Base-by-base conservation (phyloP, 2,329 filamentous ascomycete species). In the Xylariaceae sp. region DNA sequence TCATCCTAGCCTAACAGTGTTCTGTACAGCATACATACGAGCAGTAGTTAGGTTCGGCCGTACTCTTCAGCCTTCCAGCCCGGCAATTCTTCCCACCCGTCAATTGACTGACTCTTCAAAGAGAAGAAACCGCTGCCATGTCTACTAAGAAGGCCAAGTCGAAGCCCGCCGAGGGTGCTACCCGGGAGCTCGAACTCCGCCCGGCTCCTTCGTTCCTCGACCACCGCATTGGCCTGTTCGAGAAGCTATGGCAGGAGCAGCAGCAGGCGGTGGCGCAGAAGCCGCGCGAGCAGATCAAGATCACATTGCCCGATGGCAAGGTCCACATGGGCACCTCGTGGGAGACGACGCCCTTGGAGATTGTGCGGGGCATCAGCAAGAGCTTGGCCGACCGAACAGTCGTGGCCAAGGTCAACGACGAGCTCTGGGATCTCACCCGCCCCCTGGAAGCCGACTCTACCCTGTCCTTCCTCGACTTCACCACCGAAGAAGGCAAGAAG, bases 371-470 rank as follows among this genome's bases (percentile, higher is more conserved):
- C 56, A 95, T 89, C 63, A 88, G 73, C 66, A 96, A 85, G 77
- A 92, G 80, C 59, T 76, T 85, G 55, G 85, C 78, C 68, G 88
- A 88, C 73, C 85, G 82, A 68, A 89, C 81, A 31, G 86, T 98
- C 44, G 83, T 98, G 56, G 83, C 90, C 55, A 87, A 84, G 39
- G 73, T 79, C 56, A 58, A 63, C 40, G 66, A 71, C 41, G 75
- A 86, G 58, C 71, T 97, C 9, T 98, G 90, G 92, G 92, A 98
- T 67, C 69, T 98, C 50, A 87, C 90, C 57, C 74, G 92, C 38
- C 90, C 90, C 4, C 68, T 98, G 24, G 92, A 97, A 71, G 81
- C 79, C 65, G 87, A 82, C 69, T 92, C 87, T 69, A 84, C 78
- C 53, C 75, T 98, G 18, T 84, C 89, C 57, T 73, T 96, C 38